A percentile compares a stretch with the other conserved stretches of the same genome.
Evolutionary conservation across 495 filamentous ascomycete genomes (phyloP).

Genomic region (Patellaria atrata): DNA sequence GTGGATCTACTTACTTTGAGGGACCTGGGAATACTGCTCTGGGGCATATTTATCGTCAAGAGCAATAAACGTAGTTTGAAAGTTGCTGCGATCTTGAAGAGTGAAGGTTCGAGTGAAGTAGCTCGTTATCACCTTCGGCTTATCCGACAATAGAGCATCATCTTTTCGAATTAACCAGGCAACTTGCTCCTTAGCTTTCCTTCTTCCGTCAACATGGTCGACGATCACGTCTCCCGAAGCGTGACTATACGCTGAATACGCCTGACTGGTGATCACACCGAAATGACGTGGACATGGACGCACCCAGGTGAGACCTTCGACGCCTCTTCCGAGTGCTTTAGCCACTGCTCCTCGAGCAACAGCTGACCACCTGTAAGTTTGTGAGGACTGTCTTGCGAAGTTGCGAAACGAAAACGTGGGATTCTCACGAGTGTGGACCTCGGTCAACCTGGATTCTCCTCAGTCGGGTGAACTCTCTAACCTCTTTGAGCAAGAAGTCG

Average conservation of each 20-base stretch:
- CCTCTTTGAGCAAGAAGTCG: neutral
- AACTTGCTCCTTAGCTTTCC: slow-evolving; percentile 5
- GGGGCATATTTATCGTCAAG: neutral
- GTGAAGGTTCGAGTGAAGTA: neutral
- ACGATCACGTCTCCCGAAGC: neutral
- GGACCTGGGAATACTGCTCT: neutral
- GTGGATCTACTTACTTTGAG: neutral
- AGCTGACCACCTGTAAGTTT: slow-evolving; percentile 10
- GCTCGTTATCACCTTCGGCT: neutral
- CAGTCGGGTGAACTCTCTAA: neutral
- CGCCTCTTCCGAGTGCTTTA: neutral
- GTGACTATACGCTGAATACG: neutral
- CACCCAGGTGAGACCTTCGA: neutral
- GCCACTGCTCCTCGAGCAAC: slow-evolving; percentile 13
- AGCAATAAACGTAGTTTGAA: neutral
- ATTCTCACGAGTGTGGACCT: neutral
- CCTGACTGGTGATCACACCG: neutral
- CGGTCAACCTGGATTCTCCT: neutral
- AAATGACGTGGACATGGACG: neutral
- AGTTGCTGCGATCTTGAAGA: neutral
- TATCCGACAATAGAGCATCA: slow-evolving; percentile 3
- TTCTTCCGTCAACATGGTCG: neutral
- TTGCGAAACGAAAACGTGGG: neutral
- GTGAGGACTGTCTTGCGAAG: too few relatives aligned
- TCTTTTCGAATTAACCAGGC: slow-evolving; percentile 12